Percentiles rank a stretch among this genome's conserved stretches.
Evolutionary conservation across 768 basidiomycete species (phyloP).

Genomic region (Calocybe indica): DNA sequence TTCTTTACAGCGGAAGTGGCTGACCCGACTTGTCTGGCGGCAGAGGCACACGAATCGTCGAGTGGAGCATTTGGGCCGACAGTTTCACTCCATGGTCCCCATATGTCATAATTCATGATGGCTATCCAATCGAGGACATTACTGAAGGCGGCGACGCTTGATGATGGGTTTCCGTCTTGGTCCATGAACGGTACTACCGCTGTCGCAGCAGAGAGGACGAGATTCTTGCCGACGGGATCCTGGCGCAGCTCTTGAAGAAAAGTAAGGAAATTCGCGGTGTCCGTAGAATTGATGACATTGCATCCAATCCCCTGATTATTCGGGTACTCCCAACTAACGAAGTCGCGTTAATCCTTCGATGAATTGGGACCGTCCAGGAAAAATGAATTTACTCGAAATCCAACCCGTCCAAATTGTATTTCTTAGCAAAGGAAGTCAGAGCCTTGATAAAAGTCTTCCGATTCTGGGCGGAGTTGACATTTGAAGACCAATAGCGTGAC

Average conservation of each 20-base stretch:
- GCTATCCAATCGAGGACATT: constrained; percentile 49
- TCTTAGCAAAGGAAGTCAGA: constrained; percentile 39
- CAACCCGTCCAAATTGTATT: constrained; percentile 56
- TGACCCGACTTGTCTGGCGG: constrained; percentile 61
- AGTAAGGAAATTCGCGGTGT: constrained; percentile 72
- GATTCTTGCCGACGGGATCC: constrained; percentile 41
- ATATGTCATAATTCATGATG: constrained; percentile 72
- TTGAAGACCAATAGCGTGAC: constrained; percentile 53
- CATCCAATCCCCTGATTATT: constrained; percentile 61
- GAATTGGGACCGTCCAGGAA: neutral
- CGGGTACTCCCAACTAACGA: neutral
- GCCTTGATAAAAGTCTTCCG: constrained; percentile 62
- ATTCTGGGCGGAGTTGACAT: constrained; percentile 51
- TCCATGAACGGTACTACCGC: constrained; percentile 35
- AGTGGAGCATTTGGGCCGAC: constrained; percentile 88
- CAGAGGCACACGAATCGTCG: constrained; percentile 66
- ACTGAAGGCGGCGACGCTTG: constrained; percentile 69
- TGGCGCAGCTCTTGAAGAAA: constrained; percentile 72
- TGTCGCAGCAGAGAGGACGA: constrained; percentile 53
- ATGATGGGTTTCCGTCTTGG: constrained; percentile 47
- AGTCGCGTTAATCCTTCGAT: neutral
- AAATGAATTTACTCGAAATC: constrained; percentile 41
- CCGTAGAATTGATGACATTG: constrained; percentile 55
- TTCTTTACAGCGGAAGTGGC: constrained; percentile 63
- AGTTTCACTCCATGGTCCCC: constrained; percentile 54